Conservation (phyloP, 1,139 yeast species). For the Eremothecium coryli region DNA sequence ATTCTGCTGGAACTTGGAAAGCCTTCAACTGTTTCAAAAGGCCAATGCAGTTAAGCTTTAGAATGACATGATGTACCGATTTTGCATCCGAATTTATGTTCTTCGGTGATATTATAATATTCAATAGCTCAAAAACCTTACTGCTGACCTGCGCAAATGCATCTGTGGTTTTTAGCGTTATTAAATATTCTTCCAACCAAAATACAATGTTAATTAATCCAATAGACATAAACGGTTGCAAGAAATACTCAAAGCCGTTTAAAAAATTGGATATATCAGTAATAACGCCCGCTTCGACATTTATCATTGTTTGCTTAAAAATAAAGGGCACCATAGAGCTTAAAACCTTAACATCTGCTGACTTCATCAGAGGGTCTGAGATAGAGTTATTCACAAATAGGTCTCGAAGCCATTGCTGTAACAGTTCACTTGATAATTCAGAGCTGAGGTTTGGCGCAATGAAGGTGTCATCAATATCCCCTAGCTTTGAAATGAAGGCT, state of each 20-base stretch:
- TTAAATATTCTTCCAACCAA: constrained; percentile 27
- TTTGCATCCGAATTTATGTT: constrained; percentile 27
- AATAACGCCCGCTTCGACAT: constrained; percentile 44
- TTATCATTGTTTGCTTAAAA: constrained; percentile 62
- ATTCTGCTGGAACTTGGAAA: constrained; percentile 15
- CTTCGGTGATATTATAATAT: constrained; percentile 22
- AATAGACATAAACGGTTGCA: constrained; percentile 43
- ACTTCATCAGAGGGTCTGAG: constrained; percentile 68
- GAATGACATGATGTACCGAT: constrained; percentile 23
- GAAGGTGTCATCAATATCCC: constrained; percentile 22
- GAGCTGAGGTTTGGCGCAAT: constrained; percentile 9
- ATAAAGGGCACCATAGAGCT: constrained; percentile 62
- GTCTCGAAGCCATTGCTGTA: constrained; percentile 73
- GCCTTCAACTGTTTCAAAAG: constrained; percentile 21
- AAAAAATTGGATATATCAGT: constrained; percentile 34
- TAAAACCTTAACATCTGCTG: constrained; percentile 59
- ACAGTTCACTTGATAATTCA: constrained; percentile 32
- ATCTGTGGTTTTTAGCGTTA: constrained; percentile 16
- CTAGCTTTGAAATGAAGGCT: constrained; percentile 20
- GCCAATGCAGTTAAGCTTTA: constrained; percentile 24
- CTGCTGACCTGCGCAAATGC: constrained; percentile 17
- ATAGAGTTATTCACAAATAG: constrained; percentile 80
- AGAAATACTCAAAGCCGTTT: constrained; percentile 56
- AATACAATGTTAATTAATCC: constrained; percentile 27
- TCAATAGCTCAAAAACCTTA: constrained; percentile 20